These are phyloP conservation scores for Beta corolliflora DNA, from an alignment of 179 eudicot species.

Conservation along the genomic window DNA sequence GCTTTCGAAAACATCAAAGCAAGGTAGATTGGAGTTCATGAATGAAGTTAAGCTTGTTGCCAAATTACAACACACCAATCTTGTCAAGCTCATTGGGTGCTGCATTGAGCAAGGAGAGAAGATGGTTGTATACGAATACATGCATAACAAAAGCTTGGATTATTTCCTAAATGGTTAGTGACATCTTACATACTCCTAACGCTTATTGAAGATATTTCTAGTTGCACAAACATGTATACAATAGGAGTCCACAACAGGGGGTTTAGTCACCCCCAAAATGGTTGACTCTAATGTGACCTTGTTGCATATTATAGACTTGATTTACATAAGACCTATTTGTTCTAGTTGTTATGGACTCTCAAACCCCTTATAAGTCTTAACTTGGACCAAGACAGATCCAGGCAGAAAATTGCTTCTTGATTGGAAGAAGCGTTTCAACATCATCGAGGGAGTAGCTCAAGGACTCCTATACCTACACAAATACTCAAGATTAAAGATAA, in stretches of 20 bases:
- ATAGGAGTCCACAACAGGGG: no score
- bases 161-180: slow-evolving; percentile 32
- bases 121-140: slow-evolving; percentile 30
- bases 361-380: not conserved
- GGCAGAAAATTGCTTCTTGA: slow-evolving; percentile 29
- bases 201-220: no score
- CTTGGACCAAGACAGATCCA: slow-evolving; percentile 11
- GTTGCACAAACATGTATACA: no score
- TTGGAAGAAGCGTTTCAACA: slow-evolving; percentile 36
- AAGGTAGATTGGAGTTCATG: slow-evolving; percentile 35
- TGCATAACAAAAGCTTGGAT: slow-evolving; percentile 42
- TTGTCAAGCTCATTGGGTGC: slow-evolving; percentile 36
- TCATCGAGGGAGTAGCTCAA: slow-evolving; percentile 41
- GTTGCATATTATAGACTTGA: no score
- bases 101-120: slow-evolving; percentile 36
- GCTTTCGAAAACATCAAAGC: slow-evolving; percentile 36
- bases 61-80: slow-evolving; percentile 41
- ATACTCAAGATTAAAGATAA: slow-evolving; percentile 40
- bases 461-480: slow-evolving; percentile 42
- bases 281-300: no score
- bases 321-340: no score
- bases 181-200: not conserved
- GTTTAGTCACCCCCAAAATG: no score
- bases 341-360: no score
- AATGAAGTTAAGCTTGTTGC: slow-evolving; percentile 34